Evolutionary conservation across 1,284 basidiomycete genomes (phyloP).

Genomic region (Marasmius oreades): DNA sequence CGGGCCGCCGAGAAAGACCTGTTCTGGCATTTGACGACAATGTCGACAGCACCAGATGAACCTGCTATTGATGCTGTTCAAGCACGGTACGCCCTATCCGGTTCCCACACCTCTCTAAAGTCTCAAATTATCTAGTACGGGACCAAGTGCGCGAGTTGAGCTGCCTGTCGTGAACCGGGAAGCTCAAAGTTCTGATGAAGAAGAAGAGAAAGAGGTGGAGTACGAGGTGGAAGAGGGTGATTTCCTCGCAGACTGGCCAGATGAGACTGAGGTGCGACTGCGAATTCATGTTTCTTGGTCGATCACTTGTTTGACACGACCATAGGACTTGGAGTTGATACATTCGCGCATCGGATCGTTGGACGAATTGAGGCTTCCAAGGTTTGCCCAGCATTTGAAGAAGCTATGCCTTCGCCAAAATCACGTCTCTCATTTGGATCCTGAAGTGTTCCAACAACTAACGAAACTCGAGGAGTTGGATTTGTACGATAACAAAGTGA

Average conservation of each 20-base stretch:
- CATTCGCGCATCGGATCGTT: constrained; percentile 77
- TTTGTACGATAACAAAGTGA: constrained; percentile 94
- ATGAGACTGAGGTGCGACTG: constrained; percentile 62
- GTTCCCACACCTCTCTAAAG: not conserved
- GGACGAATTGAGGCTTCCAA: constrained; percentile 58
- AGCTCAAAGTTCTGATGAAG: constrained; percentile 40
- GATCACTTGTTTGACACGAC: constrained; percentile 8
- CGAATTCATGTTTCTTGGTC: constrained; percentile 1
- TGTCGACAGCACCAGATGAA: too few relatives aligned
- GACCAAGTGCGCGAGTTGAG: constrained; percentile 1
- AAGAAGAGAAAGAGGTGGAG: constrained; percentile 42
- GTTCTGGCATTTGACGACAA: too few relatives aligned
- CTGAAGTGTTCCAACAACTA: constrained; percentile 63
- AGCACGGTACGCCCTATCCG: not conserved
- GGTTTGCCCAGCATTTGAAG: constrained; percentile 70
- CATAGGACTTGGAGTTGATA: constrained; percentile 86
- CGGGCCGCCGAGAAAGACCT: too few relatives aligned
- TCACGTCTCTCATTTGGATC: constrained; percentile 69
- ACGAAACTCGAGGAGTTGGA: constrained; percentile 84
- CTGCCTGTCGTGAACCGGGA: constrained; percentile 25
- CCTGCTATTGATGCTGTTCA: not conserved
- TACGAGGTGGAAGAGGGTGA: constrained; percentile 43
- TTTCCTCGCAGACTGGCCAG: constrained; percentile 52
- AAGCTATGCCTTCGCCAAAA: constrained; percentile 91
- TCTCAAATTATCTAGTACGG: not conserved